Conservation (phyloP, 805 yeast genomes). For the Pichia gijzeniarum region DNA sequence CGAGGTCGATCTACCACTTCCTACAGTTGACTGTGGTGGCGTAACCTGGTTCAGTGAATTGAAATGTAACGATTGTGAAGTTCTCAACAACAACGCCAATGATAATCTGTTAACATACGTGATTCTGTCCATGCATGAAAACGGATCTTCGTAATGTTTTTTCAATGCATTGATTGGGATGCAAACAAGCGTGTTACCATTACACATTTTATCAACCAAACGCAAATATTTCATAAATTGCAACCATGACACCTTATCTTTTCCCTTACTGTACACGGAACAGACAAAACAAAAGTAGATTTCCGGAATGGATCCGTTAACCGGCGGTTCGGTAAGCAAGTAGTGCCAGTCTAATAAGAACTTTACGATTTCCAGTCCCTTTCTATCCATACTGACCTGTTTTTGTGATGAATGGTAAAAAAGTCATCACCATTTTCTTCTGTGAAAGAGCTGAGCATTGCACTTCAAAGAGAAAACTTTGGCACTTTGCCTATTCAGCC, state of each 20-base stretch:
- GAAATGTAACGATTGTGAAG: conserved; percentile 9
- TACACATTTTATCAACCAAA: conserved; percentile 20
- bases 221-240: conserved; percentile 27
- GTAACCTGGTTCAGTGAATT: background rate
- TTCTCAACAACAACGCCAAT: conserved; percentile 20
- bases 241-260: conserved; percentile 31
- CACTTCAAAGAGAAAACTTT: background rate
- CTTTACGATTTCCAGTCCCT: conserved; percentile 25
- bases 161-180: conserved; percentile 22
- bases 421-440: too few species aligned
- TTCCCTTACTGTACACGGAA: conserved; percentile 26
- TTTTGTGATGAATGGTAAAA: background rate
- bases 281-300: conserved; percentile 29
- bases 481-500: background rate
- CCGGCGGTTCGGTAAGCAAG: conserved; percentile 26
- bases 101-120: conserved; percentile 24
- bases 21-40: background rate
- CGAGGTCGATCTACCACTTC: background rate
- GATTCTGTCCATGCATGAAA: conserved; percentile 23
- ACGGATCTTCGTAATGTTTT: conserved; percentile 24
- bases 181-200: conserved; percentile 20
- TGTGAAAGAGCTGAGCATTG: conserved; percentile 1
- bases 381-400: conserved; percentile 23
- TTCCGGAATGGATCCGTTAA: conserved; percentile 27
- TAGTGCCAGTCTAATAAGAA: conserved; percentile 29